A percentile compares a stretch with the other conserved stretches of the same genome.
Conservation (phyloP, 371 early-diverging fungal genomes). For the Mucor piriformis region DNA sequence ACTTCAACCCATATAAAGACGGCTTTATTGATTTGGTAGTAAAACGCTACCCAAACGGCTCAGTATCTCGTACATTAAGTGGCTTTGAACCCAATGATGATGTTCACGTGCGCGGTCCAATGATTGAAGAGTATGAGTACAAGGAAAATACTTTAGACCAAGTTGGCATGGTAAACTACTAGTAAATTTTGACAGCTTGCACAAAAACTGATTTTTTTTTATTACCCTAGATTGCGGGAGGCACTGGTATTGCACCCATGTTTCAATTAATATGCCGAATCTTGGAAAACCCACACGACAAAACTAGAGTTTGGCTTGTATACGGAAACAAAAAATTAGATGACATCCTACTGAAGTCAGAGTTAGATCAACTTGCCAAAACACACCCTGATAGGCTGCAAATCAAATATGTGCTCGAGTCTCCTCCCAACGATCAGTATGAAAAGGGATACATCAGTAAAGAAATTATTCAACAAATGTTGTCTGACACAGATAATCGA, state of each 20-base stretch:
- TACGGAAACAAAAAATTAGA: slow-evolving; percentile 54
- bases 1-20: slow-evolving; percentile 43
- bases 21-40: slow-evolving; percentile 64
- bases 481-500: slow-evolving; percentile 11
- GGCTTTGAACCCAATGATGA: slow-evolving; percentile 41
- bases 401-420: slow-evolving; percentile 42
- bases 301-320: slow-evolving; percentile 47
- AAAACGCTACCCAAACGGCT: slow-evolving; percentile 62
- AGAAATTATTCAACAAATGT: slow-evolving; percentile 22
- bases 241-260: slow-evolving; percentile 96
- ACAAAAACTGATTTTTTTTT: slow-evolving; percentile 15
- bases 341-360: slow-evolving; percentile 54
- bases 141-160: slow-evolving; percentile 41
- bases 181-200: background rate
- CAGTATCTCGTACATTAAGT: slow-evolving; percentile 54
- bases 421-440: slow-evolving; percentile 18
- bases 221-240: slow-evolving; percentile 60
- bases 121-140: slow-evolving; percentile 52
- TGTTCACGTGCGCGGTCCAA: slow-evolving; percentile 64
- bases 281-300: slow-evolving; percentile 30
- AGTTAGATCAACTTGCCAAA: slow-evolving; percentile 37
- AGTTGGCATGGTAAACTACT: slow-evolving; percentile 63
- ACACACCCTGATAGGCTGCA: slow-evolving; percentile 36
- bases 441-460: slow-evolving; percentile 25
- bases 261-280: slow-evolving; percentile 42